These are phyloP conservation scores for Protomyces inouyei DNA, from an alignment of 1,139 yeast genomes.

Conservation along the genomic window DNA sequence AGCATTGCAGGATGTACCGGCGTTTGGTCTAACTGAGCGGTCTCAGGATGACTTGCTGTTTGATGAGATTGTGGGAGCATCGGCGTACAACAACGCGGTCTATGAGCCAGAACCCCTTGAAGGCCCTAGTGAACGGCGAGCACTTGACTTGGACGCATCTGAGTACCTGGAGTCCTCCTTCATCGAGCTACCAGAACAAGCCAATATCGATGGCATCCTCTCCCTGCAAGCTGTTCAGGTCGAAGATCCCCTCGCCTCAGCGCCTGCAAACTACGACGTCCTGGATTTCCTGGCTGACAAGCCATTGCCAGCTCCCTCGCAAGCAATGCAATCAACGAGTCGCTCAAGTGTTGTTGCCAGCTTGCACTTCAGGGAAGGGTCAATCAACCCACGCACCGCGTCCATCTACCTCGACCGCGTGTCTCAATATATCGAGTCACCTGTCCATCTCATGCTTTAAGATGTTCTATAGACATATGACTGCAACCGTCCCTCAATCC, in stretches of 20 bases:
- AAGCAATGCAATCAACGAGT: neutral
- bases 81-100: neutral
- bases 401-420: constrained; percentile 15
- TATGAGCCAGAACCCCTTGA: neutral
- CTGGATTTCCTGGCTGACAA: constrained; percentile 9
- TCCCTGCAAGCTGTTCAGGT: constrained; percentile 15
- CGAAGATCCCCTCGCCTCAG: neutral
- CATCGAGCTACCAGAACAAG: constrained; percentile 5
- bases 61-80: constrained; percentile 7
- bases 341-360: constrained; percentile 8
- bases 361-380: constrained; percentile 17
- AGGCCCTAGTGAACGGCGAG: neutral
- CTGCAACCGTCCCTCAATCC: neutral
- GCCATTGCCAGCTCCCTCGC: neutral
- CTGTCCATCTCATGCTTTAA: constrained; percentile 10
- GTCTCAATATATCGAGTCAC: constrained; percentile 19
- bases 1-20: constrained; percentile 23
- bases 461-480: neutral
- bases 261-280: neutral
- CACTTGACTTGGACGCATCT: neutral
- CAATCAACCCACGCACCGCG: constrained; percentile 4
- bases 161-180: constrained; percentile 14
- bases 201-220: constrained; percentile 1
- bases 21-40: constrained; percentile 13
- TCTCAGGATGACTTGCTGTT: constrained; percentile 7